Conservation (phyloP, 768 basidiomycete genomes). For the Holtermanniella nyarrowii region DNA sequence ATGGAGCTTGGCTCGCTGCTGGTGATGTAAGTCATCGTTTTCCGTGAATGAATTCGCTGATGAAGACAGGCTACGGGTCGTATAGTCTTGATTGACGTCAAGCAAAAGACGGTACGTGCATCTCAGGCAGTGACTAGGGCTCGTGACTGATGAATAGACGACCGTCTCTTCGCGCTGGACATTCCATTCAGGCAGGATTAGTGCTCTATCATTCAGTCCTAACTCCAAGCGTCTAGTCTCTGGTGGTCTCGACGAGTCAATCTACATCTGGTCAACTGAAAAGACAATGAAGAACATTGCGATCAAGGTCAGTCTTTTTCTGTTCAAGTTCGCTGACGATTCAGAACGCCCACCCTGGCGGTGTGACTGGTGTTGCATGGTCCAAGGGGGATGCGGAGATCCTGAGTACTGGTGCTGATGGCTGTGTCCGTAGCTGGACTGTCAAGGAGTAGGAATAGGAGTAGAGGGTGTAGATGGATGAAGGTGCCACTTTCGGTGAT, state of each 20-base stretch:
- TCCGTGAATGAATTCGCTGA: not conserved
- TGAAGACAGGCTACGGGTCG: slow-evolving; percentile 62
- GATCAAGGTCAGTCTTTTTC: slow-evolving; percentile 47
- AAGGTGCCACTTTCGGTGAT: not conserved
- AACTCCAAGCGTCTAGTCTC: slow-evolving; percentile 71
- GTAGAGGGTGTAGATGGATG: not conserved
- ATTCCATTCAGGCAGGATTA: slow-evolving; percentile 71
- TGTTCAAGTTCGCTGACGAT: not conserved
- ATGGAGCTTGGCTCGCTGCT: slow-evolving; percentile 62
- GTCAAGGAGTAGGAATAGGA: slow-evolving; percentile 13
- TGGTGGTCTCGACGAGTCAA: slow-evolving; percentile 83
- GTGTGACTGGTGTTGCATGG: slow-evolving; percentile 75
- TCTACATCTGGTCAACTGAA: slow-evolving; percentile 72
- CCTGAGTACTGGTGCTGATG: slow-evolving; percentile 70
- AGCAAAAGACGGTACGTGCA: slow-evolving; percentile 51
- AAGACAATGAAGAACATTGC: slow-evolving; percentile 60
- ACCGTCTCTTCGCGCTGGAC: slow-evolving; percentile 60
- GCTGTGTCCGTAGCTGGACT: slow-evolving; percentile 51
- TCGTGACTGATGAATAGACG: too few relatives aligned
- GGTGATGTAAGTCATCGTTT: slow-evolving; percentile 63
- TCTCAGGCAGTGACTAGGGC: not conserved
- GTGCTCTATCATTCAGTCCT: slow-evolving; percentile 64
- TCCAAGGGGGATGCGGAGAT: slow-evolving; percentile 50
- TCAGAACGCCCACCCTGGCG: slow-evolving; percentile 72
- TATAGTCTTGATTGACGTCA: slow-evolving; percentile 64